These are phyloP conservation scores for Suillus discolor DNA, from an alignment of 768 basidiomycete species.

Conservation along the genomic window DNA sequence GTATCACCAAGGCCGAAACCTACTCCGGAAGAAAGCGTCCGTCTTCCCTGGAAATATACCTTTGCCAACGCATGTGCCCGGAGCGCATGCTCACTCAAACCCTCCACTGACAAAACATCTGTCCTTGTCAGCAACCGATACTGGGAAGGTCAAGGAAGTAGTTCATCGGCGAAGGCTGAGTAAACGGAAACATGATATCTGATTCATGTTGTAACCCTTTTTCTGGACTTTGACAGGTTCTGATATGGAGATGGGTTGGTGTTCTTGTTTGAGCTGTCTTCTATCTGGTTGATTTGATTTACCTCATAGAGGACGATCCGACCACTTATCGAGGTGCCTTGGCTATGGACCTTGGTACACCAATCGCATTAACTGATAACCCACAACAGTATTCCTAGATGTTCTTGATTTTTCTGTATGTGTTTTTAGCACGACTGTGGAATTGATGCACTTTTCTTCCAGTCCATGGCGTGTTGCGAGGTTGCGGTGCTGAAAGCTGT, in stretches of 20 bases:
- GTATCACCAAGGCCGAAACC: constrained; percentile 20
- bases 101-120: constrained; percentile 13
- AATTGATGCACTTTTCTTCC: background rate
- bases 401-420: background rate
- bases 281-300: constrained; percentile 17
- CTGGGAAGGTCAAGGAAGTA: constrained; percentile 25
- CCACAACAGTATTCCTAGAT: constrained; percentile 4
- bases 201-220: constrained; percentile 15
- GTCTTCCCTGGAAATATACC: constrained; percentile 26
- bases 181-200: constrained; percentile 32
- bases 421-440: background rate
- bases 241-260: constrained; percentile 23
- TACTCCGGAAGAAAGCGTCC: constrained; percentile 27
- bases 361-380: constrained; percentile 14
- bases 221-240: constrained; percentile 10
- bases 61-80: constrained; percentile 27
- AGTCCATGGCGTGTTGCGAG: background rate
- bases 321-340: constrained; percentile 4
- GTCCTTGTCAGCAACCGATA: constrained; percentile 19
- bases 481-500: background rate
- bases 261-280: constrained; percentile 24
- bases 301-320: constrained; percentile 16
- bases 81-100: constrained; percentile 14
- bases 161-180: constrained; percentile 34
- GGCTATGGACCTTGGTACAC: constrained; percentile 1